Base-by-base conservation (phyloP, 176 grass and related monocot species). In the Oryza meridionalis region DNA sequence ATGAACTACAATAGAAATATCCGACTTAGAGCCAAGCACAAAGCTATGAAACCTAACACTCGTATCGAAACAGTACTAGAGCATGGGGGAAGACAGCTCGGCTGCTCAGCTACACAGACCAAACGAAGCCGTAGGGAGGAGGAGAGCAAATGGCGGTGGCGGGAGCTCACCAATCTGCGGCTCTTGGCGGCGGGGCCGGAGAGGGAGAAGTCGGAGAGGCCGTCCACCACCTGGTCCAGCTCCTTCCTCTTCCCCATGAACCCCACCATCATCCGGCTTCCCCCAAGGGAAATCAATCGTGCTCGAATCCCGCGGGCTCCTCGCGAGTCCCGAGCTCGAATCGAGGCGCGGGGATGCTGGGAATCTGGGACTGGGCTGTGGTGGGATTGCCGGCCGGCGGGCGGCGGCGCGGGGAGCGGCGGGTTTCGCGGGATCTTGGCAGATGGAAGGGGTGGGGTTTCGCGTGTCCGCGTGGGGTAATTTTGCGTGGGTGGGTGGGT, bases 171-270 rank as follows among this genome's bases (percentile, higher is more conserved):
- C 92, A 94, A 29, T 84, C 86, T 86, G 67, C 89, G 80, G 76
- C 38, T 89, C 89, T 94, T 94, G 76, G 72, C 29, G n/a, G 92
- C 89, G 26, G 92, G 77, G 12, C 59, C 74, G 67, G 86, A 91
- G 77, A 91, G 72, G 59, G 86, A 90, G 86, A 89, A 87, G 73
- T 87, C 89, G 42, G 66, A 78, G 81, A 91, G 84, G 37, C 87
- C 86, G 25, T 91, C 89, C 25, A 89, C 80, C 51, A 87, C 80
- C 81, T 89, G 84, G 33, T 94, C 92, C 67, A 87, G 44, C 38
- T 91, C 89, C 87, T 91, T 94, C 92, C 92, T 94, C 92, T 94
- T 94, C 86, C 86, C 84, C 89, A 53, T 38, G 85, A 90, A 93
- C 40, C 85, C 88, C 43, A 69, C 73, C 88, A 90, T 90, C 85